Evolutionary conservation across 2,329 filamentous ascomycete species (phyloP).

Genomic region (Penicillium nordicum): DNA sequence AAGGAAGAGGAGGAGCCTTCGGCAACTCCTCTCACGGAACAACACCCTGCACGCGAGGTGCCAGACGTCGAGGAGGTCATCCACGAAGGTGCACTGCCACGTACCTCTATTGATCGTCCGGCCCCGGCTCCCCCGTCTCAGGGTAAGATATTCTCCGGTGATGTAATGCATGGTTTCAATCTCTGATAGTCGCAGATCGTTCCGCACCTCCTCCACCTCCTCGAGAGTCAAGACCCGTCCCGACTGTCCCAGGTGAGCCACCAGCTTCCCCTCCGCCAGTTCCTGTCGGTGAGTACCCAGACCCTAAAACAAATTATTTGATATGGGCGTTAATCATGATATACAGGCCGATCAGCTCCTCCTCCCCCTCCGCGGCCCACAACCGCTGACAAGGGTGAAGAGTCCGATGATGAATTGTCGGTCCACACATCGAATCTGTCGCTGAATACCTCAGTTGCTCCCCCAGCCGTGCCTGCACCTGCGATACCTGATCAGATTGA

Average conservation of each 20-base stretch:
- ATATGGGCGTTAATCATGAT: conserved; percentile 24
- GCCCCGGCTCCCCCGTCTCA: conserved; percentile 46
- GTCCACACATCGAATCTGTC: conserved; percentile 47
- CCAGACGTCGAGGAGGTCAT: conserved; percentile 54
- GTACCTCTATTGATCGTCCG: conserved; percentile 42
- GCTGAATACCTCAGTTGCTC: conserved; percentile 40
- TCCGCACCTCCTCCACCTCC: conserved; percentile 45
- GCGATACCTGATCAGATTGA: conserved; percentile 39
- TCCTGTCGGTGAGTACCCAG: conserved; percentile 56
- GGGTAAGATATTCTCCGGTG: conserved; percentile 42
- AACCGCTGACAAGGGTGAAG: conserved; percentile 73
- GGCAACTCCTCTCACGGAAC: conserved; percentile 41
- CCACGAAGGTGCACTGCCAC: conserved; percentile 32
- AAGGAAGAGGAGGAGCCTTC: conserved; percentile 51
- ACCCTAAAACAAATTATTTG: background rate
- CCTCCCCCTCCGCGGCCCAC: conserved; percentile 52
- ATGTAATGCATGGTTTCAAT: background rate
- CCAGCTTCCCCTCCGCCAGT: conserved; percentile 36
- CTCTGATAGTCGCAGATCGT: conserved; percentile 37
- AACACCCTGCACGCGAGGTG: conserved; percentile 46
- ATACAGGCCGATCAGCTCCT: conserved; percentile 61
- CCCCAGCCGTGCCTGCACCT: conserved; percentile 49
- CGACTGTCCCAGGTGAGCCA: conserved; percentile 36
- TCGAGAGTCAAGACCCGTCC: conserved; percentile 37
- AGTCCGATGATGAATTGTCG: conserved; percentile 84